A percentile compares a stretch with the other conserved stretches of the same genome.
These are phyloP conservation scores for Clarireedia hainanense DNA, from an alignment of 2,329 filamentous ascomycete genomes.

Conservation along the genomic window DNA sequence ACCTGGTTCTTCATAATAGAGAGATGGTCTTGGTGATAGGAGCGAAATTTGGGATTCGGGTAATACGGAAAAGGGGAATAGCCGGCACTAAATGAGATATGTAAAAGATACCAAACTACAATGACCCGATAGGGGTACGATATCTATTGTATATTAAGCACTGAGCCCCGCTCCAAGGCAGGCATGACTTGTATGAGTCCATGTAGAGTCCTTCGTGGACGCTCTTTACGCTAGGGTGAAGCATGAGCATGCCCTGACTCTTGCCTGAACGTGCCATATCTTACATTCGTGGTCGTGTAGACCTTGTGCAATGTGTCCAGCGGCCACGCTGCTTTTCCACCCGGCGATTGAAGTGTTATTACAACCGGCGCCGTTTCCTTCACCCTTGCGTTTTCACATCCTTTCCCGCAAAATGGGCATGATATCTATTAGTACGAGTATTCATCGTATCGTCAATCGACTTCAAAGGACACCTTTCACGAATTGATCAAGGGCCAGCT, in stretches of 20 bases:
- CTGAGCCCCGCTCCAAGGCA: background rate
- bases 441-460: background rate
- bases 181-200: too few species aligned
- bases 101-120: slow-evolving; percentile 8
- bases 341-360: too few species aligned
- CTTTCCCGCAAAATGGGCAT: too few species aligned
- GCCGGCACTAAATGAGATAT: slow-evolving; percentile 3
- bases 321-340: too few species aligned
- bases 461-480: slow-evolving; percentile 51
- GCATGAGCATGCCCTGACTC: too few species aligned
- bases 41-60: slow-evolving; percentile 1
- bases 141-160: background rate
- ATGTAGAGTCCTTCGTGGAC: too few species aligned
- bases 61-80: background rate
- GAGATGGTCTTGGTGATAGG: slow-evolving; percentile 4
- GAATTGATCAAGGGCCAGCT: slow-evolving; percentile 69
- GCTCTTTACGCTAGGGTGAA: too few species aligned
- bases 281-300: too few species aligned
- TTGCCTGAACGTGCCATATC: too few species aligned
- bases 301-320: too few species aligned
- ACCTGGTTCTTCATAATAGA: slow-evolving; percentile 9
- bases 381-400: too few species aligned
- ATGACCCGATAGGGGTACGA: background rate
- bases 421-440: background rate
- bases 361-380: too few species aligned